Evolutionary conservation across 2,329 filamentous ascomycete genomes (phyloP), one percentile per base, ranked within the genome.

Genomic region (Cordyceps cateniannulata): DNA sequence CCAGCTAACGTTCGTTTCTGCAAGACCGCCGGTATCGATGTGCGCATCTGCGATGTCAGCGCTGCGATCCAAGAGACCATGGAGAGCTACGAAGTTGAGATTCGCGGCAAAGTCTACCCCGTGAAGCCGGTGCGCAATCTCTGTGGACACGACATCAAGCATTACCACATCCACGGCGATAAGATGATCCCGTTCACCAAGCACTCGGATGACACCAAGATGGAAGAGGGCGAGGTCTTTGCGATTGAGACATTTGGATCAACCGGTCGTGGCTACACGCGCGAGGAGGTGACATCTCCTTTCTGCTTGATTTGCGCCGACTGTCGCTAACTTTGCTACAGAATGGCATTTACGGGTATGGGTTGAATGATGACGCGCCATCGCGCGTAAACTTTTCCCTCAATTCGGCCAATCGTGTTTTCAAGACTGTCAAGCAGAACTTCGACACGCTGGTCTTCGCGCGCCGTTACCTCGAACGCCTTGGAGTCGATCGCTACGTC

Each of bases 241-340:
- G 92, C 92, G 63, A 96, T 96, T 66, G 92, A 96, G 76, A 96
- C 92, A 0, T 96, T 96, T 71, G 92, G 92, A 40, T 93, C 86
- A 69, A 96, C 92, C 14, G 93, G 92, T 62, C 90, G 89, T 68
- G 92, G 91, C 63, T 87, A 88, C 69, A 85, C 93, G 48, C 79
- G 83, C 65, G 91, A 96, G 67, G 90, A 4, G 65, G 56, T 59
- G 1, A 14, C 44, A 10, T 47, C 1, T 0, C 3, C 27, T 3
- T 56, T 16, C 82, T 79, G 14, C 25, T 18, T 18, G 2, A 4
- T 20, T 44, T 32, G 4, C 16, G 27, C 4, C 18, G 14, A 12
- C n/a, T 14, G 44, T 40, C 8, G 44, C 55, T 50, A 22, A 58
- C 32, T 7, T 2, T 56, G 2, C 32, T 32, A 12, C n/a, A 59